Conservation (phyloP, 768 basidiomycete genomes). For the Multifurca ochricompacta region DNA sequence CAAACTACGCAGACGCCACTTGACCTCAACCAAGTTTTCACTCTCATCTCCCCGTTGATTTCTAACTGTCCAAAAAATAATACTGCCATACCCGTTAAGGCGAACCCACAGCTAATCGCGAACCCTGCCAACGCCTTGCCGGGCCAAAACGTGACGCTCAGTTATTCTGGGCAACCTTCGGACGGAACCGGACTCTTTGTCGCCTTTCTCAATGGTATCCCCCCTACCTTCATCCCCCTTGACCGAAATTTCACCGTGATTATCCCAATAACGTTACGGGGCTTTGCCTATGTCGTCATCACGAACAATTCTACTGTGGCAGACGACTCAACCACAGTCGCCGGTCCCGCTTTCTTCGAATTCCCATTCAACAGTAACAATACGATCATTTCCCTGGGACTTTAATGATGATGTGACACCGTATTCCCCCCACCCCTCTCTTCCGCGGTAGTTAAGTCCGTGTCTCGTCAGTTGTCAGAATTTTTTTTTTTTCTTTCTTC, state of each 20-base stretch:
- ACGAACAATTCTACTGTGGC: background rate
- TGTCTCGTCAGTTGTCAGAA: slow-evolving; percentile 5
- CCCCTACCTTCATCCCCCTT: background rate
- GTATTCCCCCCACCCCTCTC: too few species aligned
- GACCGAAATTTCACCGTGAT: background rate
- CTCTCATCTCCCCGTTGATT: slow-evolving; percentile 40
- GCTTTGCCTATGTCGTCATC: background rate
- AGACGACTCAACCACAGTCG: background rate
- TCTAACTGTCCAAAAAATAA: slow-evolving; percentile 41
- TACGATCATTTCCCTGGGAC: background rate
- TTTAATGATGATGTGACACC: too few species aligned
- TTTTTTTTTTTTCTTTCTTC: background rate
- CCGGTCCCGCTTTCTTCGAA: background rate
- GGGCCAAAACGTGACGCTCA: slow-evolving; percentile 27
- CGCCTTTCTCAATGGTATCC: background rate
- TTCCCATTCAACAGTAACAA: slow-evolving; percentile 2
- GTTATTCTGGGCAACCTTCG: slow-evolving; percentile 11
- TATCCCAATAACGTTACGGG: background rate
- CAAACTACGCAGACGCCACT: slow-evolving; percentile 20
- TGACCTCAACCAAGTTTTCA: slow-evolving; percentile 35
- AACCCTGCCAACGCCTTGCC: slow-evolving; percentile 27
- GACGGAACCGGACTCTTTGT: background rate
- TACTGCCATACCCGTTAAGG: slow-evolving; percentile 40
- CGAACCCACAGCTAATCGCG: slow-evolving; percentile 38
- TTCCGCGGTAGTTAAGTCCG: background rate